phyloP scores from a whole-genome alignment of 2,329 filamentous ascomycete genomes.

The Dactylellina leptospora region DNA sequence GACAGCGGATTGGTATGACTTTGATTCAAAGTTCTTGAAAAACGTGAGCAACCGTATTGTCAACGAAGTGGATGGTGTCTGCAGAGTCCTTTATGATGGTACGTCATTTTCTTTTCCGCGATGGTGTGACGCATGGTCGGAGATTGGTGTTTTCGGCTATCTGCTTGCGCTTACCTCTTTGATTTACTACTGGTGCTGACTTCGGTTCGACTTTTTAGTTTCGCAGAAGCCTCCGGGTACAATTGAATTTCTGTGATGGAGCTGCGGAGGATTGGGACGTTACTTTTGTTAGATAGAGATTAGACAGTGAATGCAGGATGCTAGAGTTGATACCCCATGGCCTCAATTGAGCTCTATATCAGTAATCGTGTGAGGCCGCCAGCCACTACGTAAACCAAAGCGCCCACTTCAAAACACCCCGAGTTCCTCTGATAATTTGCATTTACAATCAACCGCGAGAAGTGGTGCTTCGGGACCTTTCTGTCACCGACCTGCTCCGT shows the following conservation, averaged over 20 bases:
- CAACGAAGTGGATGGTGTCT: conserved; percentile 78
- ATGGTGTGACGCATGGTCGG: neutral
- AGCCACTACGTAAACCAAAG: no score
- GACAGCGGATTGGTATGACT: conserved; percentile 76
- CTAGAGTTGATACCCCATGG: conserved; percentile 1
- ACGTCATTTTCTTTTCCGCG: conserved; percentile 63
- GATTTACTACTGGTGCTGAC: conserved; percentile 25
- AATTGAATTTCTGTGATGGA: conserved; percentile 75
- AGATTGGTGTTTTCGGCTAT: conserved; percentile 5
- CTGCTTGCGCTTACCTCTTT: conserved; percentile 18
- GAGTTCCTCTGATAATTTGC: neutral
- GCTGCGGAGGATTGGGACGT: neutral
- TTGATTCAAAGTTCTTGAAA: conserved; percentile 72
- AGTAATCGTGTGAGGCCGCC: no score
- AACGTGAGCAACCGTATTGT: conserved; percentile 73
- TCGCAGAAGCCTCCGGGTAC: conserved; percentile 75
- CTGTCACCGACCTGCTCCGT: neutral
- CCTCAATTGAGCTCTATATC: neutral
- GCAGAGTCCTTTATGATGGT: conserved; percentile 74
- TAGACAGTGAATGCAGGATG: neutral
- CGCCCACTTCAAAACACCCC: neutral
- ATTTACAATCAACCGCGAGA: no score
- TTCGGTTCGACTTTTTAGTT: conserved; percentile 59
- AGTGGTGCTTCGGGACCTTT: neutral
- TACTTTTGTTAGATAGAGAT: conserved; percentile 17